phyloP scores from a whole-genome alignment of 1,139 yeast species.

The Sugiyamaella sp. region DNA sequence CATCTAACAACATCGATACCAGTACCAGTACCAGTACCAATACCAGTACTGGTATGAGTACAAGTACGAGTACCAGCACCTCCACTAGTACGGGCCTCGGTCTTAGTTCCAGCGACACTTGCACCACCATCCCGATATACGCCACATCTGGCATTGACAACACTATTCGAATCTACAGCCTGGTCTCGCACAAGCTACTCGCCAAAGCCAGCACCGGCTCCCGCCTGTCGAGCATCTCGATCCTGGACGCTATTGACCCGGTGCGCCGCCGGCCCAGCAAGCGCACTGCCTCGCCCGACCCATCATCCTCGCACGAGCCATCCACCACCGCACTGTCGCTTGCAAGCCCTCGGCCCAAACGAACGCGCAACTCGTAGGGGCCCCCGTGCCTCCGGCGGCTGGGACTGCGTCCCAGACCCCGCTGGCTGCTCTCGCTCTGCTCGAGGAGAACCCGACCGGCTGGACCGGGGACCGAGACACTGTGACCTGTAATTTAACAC shows the following conservation, averaged over 20 bases:
- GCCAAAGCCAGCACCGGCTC: constrained; percentile 6
- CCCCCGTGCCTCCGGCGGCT: constrained; percentile 2
- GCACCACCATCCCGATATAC: constrained; percentile 7
- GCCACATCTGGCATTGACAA: constrained; percentile 15
- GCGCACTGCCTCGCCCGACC: background rate
- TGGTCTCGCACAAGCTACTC: constrained; percentile 2
- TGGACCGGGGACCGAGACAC: no score
- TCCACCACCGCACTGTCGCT: background rate
- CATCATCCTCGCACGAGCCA: background rate
- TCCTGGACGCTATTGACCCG: constrained; percentile 11
- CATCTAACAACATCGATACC: no score
- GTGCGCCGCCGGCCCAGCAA: background rate
- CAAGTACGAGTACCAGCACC: no score
- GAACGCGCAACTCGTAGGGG: background rate
- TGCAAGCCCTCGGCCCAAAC: background rate
- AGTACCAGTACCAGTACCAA: no score
- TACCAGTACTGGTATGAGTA: no score
- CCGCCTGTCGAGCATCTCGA: constrained; percentile 8
- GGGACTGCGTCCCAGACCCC: constrained; percentile 1
- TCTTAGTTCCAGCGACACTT: no score
- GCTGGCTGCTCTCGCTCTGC: background rate
- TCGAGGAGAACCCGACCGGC: no score
- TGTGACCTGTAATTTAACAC: no score
- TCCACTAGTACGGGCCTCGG: no score
- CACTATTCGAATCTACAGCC: constrained; percentile 7